Percentiles rank a stretch among this genome's conserved stretches.
Conservation (phyloP, 495 filamentous ascomycete genomes). For the Penicillium cataractarum region DNA sequence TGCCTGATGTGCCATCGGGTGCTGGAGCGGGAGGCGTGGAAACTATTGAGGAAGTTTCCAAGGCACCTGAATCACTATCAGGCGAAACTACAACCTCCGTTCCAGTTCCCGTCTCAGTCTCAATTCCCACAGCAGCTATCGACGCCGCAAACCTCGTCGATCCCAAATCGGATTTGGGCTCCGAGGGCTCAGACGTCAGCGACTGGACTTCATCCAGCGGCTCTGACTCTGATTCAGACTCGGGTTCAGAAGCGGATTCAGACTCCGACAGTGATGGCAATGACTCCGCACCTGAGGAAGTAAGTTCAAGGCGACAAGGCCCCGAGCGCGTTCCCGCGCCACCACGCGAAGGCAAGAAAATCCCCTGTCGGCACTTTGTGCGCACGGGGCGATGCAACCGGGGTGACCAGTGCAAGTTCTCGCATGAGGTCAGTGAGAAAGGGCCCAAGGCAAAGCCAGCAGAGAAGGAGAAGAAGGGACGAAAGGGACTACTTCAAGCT, state of each 20-base stretch:
- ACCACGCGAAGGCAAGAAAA: constrained; percentile 42
- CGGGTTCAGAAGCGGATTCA: constrained; percentile 35
- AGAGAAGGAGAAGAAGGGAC: constrained; percentile 40
- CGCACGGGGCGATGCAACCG: constrained; percentile 48
- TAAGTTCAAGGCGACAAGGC: constrained; percentile 43
- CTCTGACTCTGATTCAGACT: constrained; percentile 40
- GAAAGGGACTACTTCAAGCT: constrained; percentile 54
- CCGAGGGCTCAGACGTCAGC: constrained; percentile 29
- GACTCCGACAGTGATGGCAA: constrained; percentile 31
- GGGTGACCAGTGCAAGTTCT: constrained; percentile 51
- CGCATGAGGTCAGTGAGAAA: constrained; percentile 44
- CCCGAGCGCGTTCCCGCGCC: constrained; percentile 49
- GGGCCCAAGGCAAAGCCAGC: constrained; percentile 35
- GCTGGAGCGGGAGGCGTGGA: not conserved
- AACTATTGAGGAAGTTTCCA: not conserved
- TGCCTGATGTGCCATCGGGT: constrained; percentile 1
- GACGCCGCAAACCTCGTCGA: not conserved
- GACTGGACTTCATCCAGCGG: constrained; percentile 45
- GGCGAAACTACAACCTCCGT: not conserved
- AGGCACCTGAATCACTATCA: not conserved
- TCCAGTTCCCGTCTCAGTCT: not conserved
- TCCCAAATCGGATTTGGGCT: not conserved
- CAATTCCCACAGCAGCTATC: not conserved
- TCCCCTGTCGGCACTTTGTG: constrained; percentile 50
- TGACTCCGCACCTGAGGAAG: constrained; percentile 48